Base-by-base conservation (phyloP, 768 basidiomycete genomes). In the Boletus reticulatus region DNA sequence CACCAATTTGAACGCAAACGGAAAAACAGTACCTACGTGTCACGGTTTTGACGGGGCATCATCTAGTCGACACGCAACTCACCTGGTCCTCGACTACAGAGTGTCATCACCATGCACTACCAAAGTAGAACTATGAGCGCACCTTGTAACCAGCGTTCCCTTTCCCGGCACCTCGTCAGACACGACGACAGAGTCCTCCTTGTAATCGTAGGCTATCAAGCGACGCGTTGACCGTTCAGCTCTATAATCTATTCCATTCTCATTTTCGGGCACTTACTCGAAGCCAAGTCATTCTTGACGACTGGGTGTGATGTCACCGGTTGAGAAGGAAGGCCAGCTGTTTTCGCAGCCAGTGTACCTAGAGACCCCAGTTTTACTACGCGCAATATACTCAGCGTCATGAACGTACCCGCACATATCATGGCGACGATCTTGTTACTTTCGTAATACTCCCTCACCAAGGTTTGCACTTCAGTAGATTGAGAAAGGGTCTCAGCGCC, bases 281-380 rank as follows among this genome's bases (percentile, higher is more conserved):
- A 67, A 50, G 81, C 80, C n/a, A 93, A 76, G 11, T 82, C 69
- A 4, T 71, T 62, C 61, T 82, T 83, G 48, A 93, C 83, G 49
- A 82, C 82, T 0, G 91, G 90, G 62, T 93, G 90, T 16, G 91
- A 93, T 31, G 91, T 93, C 43, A 93, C 57, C 4, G 81, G 79
- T 59, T 89, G 88, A 50, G 64, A 77, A 0, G 82, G 78, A 6
- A 92, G 77, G 11, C 75, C 75, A 1, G 89, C 77, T 0, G 81
- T 80, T 54, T 84, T 75, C 0, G 91, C 91, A 27, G 82, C 80
- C 36, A 91, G 74, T 45, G 84, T 84, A n/a, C 89, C 89, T 90
- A 60, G 7, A 17, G 8, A 14, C 6, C 10, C 19, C 19, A 31
- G 13, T 13, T 9, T 31, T 16, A 10, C 52, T 13, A 32, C 12